Evolutionary conservation across 2,329 filamentous ascomycete genomes (phyloP).

Genomic region (Coniochaeta pulveracea): DNA sequence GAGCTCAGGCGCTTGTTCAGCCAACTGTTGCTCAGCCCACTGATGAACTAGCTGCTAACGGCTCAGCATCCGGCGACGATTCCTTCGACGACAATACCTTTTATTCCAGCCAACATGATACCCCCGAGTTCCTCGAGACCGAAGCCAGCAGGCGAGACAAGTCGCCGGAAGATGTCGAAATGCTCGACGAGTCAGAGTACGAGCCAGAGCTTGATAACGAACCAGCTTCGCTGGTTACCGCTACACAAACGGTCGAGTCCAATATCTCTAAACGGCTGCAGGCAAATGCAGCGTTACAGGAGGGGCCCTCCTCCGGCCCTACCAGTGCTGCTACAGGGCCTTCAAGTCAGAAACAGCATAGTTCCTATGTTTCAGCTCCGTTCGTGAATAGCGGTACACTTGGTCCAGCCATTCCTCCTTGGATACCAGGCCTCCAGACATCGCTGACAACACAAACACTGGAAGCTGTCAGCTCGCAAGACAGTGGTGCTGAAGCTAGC

Average conservation of each 20-base stretch:
- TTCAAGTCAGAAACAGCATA: too few relatives aligned
- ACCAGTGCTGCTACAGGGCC: constrained; percentile 1
- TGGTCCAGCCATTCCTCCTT: background rate
- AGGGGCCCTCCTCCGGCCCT: background rate
- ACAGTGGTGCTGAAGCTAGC: constrained; percentile 28
- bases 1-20: constrained; percentile 60
- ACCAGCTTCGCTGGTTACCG: constrained; percentile 8
- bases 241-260: background rate
- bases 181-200: constrained; percentile 23
- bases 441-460: constrained; percentile 5
- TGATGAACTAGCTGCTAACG: constrained; percentile 46
- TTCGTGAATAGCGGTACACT: background rate
- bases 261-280: background rate
- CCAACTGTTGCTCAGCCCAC: constrained; percentile 47
- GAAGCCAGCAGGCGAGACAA: constrained; percentile 33
- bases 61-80: constrained; percentile 52
- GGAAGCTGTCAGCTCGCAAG: constrained; percentile 21
- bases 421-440: constrained; percentile 10
- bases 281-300: background rate
- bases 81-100: constrained; percentile 91
- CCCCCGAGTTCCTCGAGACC: constrained; percentile 43
- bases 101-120: constrained; percentile 90
- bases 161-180: constrained; percentile 23
- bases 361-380: too few relatives aligned
- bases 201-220: constrained; percentile 19